Percentiles rank a stretch among this genome's conserved stretches.
These are phyloP conservation scores for Zoysia pacifica DNA, from an alignment of 176 grass and related monocot genomes.

Conservation along the genomic window DNA sequence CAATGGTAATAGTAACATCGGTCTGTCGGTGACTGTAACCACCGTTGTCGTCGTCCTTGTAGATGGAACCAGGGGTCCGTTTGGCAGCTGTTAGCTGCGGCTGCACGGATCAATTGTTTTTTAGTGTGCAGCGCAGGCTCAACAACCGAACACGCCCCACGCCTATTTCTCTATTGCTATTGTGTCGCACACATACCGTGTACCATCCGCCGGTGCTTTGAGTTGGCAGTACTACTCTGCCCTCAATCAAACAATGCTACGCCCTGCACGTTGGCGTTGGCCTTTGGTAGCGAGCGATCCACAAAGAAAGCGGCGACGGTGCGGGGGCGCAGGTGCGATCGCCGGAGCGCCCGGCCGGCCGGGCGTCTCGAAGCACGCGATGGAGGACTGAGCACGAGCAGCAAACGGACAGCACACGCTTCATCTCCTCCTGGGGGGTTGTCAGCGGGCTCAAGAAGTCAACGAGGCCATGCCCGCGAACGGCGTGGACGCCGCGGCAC, in stretches of 20 bases:
- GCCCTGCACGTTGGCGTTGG: background rate
- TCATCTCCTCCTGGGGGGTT: background rate
- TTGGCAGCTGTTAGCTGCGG: too few relatives aligned
- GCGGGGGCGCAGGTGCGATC: background rate
- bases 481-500: conserved; percentile 43
- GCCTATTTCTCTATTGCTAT: too few relatives aligned
- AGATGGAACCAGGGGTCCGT: too few relatives aligned
- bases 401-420: background rate
- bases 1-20: background rate
- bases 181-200: too few relatives aligned
- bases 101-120: too few relatives aligned
- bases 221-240: background rate
- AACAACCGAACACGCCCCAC: too few relatives aligned
- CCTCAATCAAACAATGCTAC: background rate
- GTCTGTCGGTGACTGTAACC: conserved; percentile 1
- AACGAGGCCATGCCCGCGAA: background rate
- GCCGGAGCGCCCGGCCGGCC: conserved; percentile 7
- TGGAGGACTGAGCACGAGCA: background rate
- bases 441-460: conserved; percentile 44
- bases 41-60: background rate
- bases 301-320: conserved; percentile 20
- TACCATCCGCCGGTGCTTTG: too few relatives aligned
- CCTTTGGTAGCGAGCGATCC: background rate
- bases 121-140: too few relatives aligned
- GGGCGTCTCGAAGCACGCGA: conserved; percentile 2